Conservation (phyloP, 2,329 filamentous ascomycete species). For the Coniochaeta sp. region DNA sequence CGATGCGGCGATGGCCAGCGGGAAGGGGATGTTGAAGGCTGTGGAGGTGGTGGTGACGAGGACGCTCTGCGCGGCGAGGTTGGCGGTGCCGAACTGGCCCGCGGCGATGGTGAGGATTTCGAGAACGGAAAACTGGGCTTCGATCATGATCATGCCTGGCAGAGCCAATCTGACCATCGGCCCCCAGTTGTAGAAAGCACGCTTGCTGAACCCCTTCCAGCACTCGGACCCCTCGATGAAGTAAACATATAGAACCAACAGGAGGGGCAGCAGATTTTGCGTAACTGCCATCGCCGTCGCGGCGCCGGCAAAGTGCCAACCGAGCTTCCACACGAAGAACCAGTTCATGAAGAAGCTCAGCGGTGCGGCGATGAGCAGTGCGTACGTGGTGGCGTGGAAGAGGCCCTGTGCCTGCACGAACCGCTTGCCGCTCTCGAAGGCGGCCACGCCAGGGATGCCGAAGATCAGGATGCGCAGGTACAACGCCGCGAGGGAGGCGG, state of each 20-base stretch:
- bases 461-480: conserved; percentile 62
- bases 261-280: conserved; percentile 63
- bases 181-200: conserved; percentile 66
- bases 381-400: conserved; percentile 54
- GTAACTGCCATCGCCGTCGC: conserved; percentile 71
- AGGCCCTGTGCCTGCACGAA: conserved; percentile 72
- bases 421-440: conserved; percentile 67
- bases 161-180: conserved; percentile 83
- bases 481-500: conserved; percentile 58
- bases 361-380: conserved; percentile 42
- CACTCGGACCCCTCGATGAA: conserved; percentile 67
- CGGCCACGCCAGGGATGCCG: conserved; percentile 65
- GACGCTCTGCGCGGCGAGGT: conserved; percentile 82
- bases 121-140: conserved; percentile 89
- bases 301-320: conserved; percentile 66
- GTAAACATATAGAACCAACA: conserved; percentile 67
- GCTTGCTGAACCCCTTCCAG: conserved; percentile 71
- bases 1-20: conserved; percentile 78
- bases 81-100: conserved; percentile 69
- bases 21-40: conserved; percentile 88
- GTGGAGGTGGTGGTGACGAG: conserved; percentile 70
- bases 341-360: conserved; percentile 69
- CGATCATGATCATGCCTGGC: conserved; percentile 87
- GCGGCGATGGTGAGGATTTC: conserved; percentile 82
- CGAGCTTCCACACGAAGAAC: conserved; percentile 63